A percentile compares a stretch with the other conserved stretches of the same genome.
Evolutionary conservation across 1,284 basidiomycete genomes (phyloP).

Genomic region (Testicularia cyperi): DNA sequence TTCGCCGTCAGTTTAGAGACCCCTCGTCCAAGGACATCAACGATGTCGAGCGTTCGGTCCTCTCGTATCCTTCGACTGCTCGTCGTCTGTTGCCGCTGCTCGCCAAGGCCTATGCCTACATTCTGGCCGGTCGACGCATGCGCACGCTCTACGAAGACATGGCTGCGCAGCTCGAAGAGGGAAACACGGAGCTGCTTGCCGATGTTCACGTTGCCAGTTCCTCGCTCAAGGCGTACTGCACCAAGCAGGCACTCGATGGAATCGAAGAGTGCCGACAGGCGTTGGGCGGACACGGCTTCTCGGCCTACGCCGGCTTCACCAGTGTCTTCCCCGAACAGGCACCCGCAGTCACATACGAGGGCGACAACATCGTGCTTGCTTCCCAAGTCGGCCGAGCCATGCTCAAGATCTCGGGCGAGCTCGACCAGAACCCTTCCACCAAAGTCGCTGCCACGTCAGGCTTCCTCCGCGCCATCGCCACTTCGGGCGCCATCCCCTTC

Average conservation of each 20-base stretch:
- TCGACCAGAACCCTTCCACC: slow-evolving; percentile 25
- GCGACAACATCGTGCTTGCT: slow-evolving; percentile 54
- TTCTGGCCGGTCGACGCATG: slow-evolving; percentile 58
- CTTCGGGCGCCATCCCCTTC: slow-evolving; percentile 29
- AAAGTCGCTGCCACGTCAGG: slow-evolving; percentile 41
- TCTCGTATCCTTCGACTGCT: slow-evolving; percentile 60
- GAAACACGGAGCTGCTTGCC: slow-evolving; percentile 60
- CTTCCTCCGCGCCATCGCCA: slow-evolving; percentile 42
- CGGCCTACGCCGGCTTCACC: slow-evolving; percentile 52
- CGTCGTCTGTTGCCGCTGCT: slow-evolving; percentile 60
- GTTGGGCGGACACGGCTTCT: slow-evolving; percentile 61
- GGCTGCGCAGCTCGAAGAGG: slow-evolving; percentile 53
- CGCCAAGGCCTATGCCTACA: slow-evolving; percentile 61
- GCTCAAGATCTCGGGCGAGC: slow-evolving; percentile 48
- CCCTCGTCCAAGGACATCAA: slow-evolving; percentile 60
- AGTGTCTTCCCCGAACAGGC: slow-evolving; percentile 50
- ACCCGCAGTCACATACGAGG: slow-evolving; percentile 60
- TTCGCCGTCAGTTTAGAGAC: slow-evolving; percentile 68
- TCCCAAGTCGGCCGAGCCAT: slow-evolving; percentile 53
- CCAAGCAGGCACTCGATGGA: slow-evolving; percentile 59
- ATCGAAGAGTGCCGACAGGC: slow-evolving; percentile 61
- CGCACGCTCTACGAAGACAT: slow-evolving; percentile 59
- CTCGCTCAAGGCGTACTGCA: slow-evolving; percentile 59
- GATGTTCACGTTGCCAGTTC: slow-evolving; percentile 60
- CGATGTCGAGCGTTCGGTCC: slow-evolving; percentile 59